Evolutionary conservation across 805 yeast species (phyloP).

Genomic region (Candida wancherniae): DNA sequence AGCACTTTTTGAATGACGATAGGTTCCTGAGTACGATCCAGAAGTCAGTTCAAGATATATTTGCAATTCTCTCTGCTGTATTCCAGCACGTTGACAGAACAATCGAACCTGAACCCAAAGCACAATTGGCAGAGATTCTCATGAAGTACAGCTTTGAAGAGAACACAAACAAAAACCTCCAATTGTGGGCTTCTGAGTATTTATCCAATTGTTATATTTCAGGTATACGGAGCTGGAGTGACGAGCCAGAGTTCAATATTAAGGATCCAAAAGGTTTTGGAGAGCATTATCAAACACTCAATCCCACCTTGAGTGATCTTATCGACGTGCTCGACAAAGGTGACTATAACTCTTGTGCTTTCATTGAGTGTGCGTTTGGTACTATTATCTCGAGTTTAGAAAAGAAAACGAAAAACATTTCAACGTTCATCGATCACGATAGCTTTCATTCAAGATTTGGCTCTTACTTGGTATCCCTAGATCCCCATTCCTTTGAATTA

Average conservation of each 20-base stretch:
- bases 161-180: neutral
- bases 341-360: constrained; percentile 4
- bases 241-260: too few species aligned
- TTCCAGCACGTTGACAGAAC: too few species aligned
- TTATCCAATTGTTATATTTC: constrained; percentile 11
- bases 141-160: constrained; percentile 1
- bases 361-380: constrained; percentile 39
- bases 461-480: constrained; percentile 27
- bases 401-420: constrained; percentile 14
- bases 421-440: constrained; percentile 21
- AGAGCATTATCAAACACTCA: constrained; percentile 5
- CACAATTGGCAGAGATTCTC: constrained; percentile 3
- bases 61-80: too few species aligned
- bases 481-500: constrained; percentile 25
- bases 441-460: constrained; percentile 10
- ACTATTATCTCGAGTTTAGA: constrained; percentile 28
- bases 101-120: neutral
- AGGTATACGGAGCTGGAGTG: constrained; percentile 5
- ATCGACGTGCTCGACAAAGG: constrained; percentile 12
- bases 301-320: constrained; percentile 14
- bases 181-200: constrained; percentile 12
- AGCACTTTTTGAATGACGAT: too few species aligned
- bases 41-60: too few species aligned
- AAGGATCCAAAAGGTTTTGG: neutral
- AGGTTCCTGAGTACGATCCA: too few species aligned